Evolutionary conservation across 768 basidiomycete genomes (phyloP).

Genomic region (Suillus bovinus): DNA sequence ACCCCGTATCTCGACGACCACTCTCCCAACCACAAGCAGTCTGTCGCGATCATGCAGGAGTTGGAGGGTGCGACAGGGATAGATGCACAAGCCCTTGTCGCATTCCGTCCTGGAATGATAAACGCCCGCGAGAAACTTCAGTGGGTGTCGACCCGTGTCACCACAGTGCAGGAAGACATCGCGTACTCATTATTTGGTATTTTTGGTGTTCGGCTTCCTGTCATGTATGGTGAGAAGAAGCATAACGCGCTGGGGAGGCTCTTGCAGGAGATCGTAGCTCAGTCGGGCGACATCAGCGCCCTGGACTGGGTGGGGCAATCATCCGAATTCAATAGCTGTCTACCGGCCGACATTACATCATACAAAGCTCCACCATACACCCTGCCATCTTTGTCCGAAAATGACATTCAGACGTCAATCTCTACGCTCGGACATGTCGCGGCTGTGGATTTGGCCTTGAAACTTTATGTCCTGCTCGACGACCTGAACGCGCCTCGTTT

Average conservation of each 20-base stretch:
- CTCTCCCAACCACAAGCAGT: not conserved
- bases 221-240: not conserved
- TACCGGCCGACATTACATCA: not conserved
- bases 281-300: not conserved
- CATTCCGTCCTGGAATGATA: not conserved
- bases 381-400: not conserved
- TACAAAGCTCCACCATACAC: not conserved
- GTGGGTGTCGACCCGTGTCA: not conserved
- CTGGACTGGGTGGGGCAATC: not conserved
- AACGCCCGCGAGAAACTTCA: not conserved
- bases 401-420: not conserved
- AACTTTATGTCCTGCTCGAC: not conserved
- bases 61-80: not conserved
- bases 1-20: not conserved
- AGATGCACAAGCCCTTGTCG: not conserved
- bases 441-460: not conserved
- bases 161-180: not conserved
- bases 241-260: not conserved
- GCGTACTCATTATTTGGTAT: not conserved
- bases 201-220: not conserved
- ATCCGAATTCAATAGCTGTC: constrained; percentile 1
- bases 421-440: not conserved
- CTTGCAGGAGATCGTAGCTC: not conserved
- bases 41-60: not conserved
- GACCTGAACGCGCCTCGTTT: not conserved